Evolutionary conservation across 768 basidiomycete genomes (phyloP), one percentile per base, ranked within the genome.

Genomic region (Leccinum longicurvipes): DNA sequence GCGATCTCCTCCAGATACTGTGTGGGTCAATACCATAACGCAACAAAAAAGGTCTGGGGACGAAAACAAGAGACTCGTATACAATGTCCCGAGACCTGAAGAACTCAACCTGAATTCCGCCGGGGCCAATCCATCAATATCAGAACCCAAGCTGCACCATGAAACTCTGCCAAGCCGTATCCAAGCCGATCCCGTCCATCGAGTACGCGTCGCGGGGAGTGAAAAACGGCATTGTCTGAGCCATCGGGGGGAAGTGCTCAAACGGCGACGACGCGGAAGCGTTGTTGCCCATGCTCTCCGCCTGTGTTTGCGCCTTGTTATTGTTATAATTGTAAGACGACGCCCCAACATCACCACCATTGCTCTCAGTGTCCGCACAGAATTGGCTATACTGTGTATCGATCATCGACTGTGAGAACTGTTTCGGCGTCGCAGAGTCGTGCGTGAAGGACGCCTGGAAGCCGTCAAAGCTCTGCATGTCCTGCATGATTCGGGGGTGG

Each of bases 141-240:
- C 55, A 76, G 57, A 79, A 79, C 3, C 86, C 86, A 44, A 89
- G 73, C 60, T 88, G 86, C 65, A 87, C 83, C 44, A 85, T 81
- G 44, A 89, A 84, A 57, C 76, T 79, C 64, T 82, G 80, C 85
- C 86, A 89, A 1, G 83, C 79, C 17, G 84, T 71, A 63, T 88
- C 84, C 52, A 87, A 60, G 28, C 76, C 73, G 1, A 76, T 75
- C 14, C 74, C 62, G 39, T 61, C 61, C 8, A 24, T 7, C 14
- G 53, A 31, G 11, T 41, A 54, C 46, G 51, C 50, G 41, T 44
- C 60, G 21, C 58, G 42, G 3, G 27, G 27, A n/a, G 36, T 39
- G 4, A 39, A 39, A n/a, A 39, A 39, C 9, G 36, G 36, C 36
- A 39, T 39, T n/a, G 36, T 39, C 36, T 39, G 36, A 39, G n/a